Conservation (phyloP, 164 flowering plant species). For the Stephania cephalantha region DNA sequence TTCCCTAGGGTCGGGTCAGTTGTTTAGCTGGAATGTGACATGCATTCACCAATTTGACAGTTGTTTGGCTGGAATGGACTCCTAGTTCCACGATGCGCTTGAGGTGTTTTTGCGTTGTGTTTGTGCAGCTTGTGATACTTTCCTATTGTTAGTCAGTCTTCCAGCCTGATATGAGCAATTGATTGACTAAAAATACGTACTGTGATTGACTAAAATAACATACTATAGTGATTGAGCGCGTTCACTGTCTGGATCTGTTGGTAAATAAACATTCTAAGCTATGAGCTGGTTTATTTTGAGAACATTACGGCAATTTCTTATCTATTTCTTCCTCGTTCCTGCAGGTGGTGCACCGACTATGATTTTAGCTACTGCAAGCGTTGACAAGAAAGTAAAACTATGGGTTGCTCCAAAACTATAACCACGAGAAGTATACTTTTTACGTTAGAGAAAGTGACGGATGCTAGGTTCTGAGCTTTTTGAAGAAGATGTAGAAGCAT, state of each 20-base stretch:
- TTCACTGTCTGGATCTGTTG: neutral
- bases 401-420: constrained; percentile 65
- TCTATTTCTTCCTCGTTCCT: constrained; percentile 7
- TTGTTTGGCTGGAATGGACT: neutral
- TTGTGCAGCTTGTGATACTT: neutral
- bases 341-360: constrained; percentile 44
- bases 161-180: too few species aligned
- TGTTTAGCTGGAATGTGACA: neutral
- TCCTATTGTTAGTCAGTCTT: neutral
- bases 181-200: too few species aligned
- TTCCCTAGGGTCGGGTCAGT: too few species aligned
- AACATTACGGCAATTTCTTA: neutral
- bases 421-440: neutral
- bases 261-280: neutral
- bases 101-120: neutral
- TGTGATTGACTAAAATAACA: too few species aligned
- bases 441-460: neutral
- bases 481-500: neutral
- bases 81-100: neutral
- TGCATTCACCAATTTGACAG: neutral
- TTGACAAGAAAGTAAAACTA: constrained; percentile 87
- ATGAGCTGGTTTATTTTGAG: neutral
- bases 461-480: neutral
- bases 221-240: too few species aligned
- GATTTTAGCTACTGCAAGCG: constrained; percentile 69